Percentiles rank a stretch among this genome's conserved stretches.
Evolutionary conservation across 1,139 yeast species (phyloP).

Genomic region (Tardiomyces digboiensis): DNA sequence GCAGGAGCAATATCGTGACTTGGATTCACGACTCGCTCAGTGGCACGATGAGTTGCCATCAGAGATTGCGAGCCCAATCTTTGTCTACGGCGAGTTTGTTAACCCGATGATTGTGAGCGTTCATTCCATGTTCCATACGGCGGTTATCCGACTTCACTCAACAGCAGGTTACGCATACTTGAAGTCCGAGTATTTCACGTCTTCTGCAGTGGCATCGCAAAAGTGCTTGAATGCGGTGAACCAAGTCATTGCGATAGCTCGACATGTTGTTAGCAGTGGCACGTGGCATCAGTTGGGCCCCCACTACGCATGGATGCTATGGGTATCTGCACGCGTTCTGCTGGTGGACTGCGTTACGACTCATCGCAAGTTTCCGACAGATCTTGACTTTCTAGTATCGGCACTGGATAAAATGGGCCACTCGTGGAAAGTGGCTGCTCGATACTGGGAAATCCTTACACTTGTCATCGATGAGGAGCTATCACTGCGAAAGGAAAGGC

Average conservation of each 20-base stretch:
- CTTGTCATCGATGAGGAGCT: slow-evolving; percentile 23
- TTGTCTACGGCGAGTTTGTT: slow-evolving; percentile 1
- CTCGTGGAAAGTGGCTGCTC: slow-evolving; percentile 24
- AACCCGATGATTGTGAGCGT: slow-evolving; percentile 15
- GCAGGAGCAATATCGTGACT: slow-evolving; percentile 14
- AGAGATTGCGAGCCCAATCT: slow-evolving; percentile 2
- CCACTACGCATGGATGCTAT: slow-evolving; percentile 27
- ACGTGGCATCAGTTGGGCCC: slow-evolving; percentile 25
- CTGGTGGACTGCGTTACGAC: slow-evolving; percentile 26
- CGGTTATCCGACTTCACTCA: slow-evolving; percentile 25
- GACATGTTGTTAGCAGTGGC: slow-evolving; percentile 12
- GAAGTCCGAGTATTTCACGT: slow-evolving; percentile 21
- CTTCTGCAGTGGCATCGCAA: slow-evolving; percentile 22
- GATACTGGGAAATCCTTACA: slow-evolving; percentile 23
- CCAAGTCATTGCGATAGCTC: slow-evolving; percentile 16
- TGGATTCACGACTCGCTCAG: slow-evolving; percentile 12
- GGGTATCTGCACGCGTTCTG: slow-evolving; percentile 29
- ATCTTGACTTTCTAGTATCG: slow-evolving; percentile 17
- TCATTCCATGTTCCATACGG: slow-evolving; percentile 23
- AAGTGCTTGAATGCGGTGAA: slow-evolving; percentile 20
- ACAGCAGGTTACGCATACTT: slow-evolving; percentile 27
- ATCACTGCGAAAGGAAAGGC: slow-evolving; percentile 13
- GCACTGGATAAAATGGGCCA: slow-evolving; percentile 21
- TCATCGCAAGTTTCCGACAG: slow-evolving; percentile 16
- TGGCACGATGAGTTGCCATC: slow-evolving; percentile 16